These are phyloP conservation scores for Geotrichum bryndzae DNA, from an alignment of 1,139 yeast genomes.

Conservation along the genomic window DNA sequence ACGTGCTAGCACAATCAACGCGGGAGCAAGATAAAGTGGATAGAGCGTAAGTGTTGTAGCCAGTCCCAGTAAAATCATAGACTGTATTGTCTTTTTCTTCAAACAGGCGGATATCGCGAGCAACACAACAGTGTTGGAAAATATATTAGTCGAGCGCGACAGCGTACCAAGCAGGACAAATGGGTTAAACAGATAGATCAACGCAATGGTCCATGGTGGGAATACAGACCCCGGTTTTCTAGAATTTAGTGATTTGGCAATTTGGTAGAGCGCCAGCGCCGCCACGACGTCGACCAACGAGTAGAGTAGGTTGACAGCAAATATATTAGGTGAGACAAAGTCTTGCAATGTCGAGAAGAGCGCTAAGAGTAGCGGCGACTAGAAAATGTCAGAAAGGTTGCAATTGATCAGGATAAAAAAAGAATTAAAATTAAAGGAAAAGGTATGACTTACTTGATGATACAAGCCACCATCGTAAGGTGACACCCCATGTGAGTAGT, in stretches of 20 bases:
- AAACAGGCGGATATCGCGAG: constrained; percentile 46
- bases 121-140: constrained; percentile 54
- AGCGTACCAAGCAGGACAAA: constrained; percentile 60
- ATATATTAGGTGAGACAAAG: constrained; percentile 21
- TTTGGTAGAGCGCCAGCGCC: constrained; percentile 41
- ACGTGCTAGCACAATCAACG: constrained; percentile 19
- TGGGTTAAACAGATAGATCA: constrained; percentile 77
- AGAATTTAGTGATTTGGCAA: constrained; percentile 38
- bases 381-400: neutral
- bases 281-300: constrained; percentile 40
- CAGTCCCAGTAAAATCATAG: constrained; percentile 53
- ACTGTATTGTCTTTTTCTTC: constrained; percentile 39
- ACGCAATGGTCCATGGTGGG: constrained; percentile 33
- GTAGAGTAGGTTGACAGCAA: constrained; percentile 35
- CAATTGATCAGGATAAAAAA: neutral
- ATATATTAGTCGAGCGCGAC: constrained; percentile 60
- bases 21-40: constrained; percentile 42
- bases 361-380: constrained; percentile 58
- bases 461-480: constrained; percentile 83
- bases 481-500: constrained; percentile 51
- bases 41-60: constrained; percentile 63
- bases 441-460: constrained; percentile 44
- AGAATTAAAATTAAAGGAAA: no score
- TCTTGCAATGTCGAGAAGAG: constrained; percentile 40
- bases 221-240: constrained; percentile 14